Conservation (phyloP, 768 basidiomycete species). For the Coprinopsis strossmayeri region DNA sequence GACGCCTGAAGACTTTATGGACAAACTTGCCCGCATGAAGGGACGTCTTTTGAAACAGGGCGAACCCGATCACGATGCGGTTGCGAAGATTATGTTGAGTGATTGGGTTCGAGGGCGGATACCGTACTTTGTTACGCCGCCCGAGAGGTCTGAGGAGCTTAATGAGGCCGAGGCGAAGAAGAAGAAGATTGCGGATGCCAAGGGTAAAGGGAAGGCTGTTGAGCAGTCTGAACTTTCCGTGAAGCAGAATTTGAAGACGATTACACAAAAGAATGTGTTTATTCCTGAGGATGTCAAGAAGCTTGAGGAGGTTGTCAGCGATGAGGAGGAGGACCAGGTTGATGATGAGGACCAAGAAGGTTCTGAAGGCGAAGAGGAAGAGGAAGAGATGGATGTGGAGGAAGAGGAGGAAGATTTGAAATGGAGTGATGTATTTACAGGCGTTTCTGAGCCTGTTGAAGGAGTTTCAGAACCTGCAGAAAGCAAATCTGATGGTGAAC, state of each 20-base stretch:
- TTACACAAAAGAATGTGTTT: conserved; percentile 86
- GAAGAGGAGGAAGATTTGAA: conserved; percentile 53
- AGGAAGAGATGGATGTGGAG: conserved; percentile 30
- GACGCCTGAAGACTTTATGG: conserved; percentile 75
- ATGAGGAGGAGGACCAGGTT: conserved; percentile 30
- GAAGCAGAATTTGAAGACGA: conserved; percentile 79
- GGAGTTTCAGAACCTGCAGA: conserved; percentile 22
- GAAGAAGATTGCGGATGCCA: conserved; percentile 36
- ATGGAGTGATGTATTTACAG: conserved; percentile 86
- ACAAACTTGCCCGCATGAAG: conserved; percentile 82
- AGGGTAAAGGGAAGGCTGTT: conserved; percentile 50
- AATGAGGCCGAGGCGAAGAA: conserved; percentile 58
- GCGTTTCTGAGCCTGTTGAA: conserved; percentile 27
- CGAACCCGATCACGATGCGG: conserved; percentile 87
- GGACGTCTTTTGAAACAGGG: conserved; percentile 91
- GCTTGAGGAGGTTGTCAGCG: conserved; percentile 40
- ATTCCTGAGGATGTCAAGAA: conserved; percentile 76
- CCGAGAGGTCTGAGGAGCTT: conserved; percentile 69
- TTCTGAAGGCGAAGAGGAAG: conserved; percentile 31
- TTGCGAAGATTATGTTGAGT: conserved; percentile 90
- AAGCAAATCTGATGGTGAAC: conserved; percentile 15
- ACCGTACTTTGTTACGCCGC: conserved; percentile 92
- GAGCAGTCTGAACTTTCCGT: conserved; percentile 48
- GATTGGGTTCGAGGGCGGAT: conserved; percentile 98
- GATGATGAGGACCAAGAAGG: conserved; percentile 37